Conservation (phyloP, 139 green algal species). For the Chlorella sp. region DNA sequence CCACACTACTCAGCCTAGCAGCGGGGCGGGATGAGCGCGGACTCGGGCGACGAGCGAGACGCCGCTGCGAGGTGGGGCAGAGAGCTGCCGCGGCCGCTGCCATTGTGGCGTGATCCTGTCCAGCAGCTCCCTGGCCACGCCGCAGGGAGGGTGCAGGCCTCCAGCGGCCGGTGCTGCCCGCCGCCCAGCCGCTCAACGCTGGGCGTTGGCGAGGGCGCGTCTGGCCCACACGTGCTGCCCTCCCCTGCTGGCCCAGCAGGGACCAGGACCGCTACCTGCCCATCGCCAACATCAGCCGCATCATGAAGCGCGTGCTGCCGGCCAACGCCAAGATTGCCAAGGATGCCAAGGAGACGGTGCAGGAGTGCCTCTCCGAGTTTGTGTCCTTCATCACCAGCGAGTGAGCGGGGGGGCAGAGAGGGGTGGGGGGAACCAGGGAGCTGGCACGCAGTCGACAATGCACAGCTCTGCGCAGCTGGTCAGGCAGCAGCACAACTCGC, state of each 20-base stretch:
- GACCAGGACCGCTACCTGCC: slow-evolving; percentile 97
- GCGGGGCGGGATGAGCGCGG: slow-evolving; percentile 15
- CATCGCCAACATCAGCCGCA: slow-evolving; percentile 98
- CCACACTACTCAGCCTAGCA: neutral
- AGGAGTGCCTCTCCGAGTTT: slow-evolving; percentile 99
- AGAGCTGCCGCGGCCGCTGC: no score
- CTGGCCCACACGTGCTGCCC: neutral
- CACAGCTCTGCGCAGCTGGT: no score
- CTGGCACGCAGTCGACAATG: neutral
- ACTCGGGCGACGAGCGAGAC: slow-evolving; percentile 26
- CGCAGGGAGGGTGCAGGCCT: no score
- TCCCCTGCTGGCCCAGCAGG: slow-evolving; percentile 22
- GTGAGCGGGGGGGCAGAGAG: slow-evolving; percentile 59
- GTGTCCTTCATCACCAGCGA: slow-evolving; percentile 99
- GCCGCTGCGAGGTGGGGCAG: neutral
- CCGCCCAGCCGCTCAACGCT: no score
- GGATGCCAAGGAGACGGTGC: slow-evolving; percentile 99
- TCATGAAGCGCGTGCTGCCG: slow-evolving; percentile 97
- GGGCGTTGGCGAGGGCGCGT: no score
- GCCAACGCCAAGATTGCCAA: slow-evolving; percentile 98
- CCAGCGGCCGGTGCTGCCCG: no score
- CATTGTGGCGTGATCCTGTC: no score
- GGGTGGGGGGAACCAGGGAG: neutral
- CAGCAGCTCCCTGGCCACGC: no score
- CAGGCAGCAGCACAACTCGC: no score